These are phyloP conservation scores for Spiromastix sp. DNA, from an alignment of 2,329 filamentous ascomycete species.

Conservation along the genomic window DNA sequence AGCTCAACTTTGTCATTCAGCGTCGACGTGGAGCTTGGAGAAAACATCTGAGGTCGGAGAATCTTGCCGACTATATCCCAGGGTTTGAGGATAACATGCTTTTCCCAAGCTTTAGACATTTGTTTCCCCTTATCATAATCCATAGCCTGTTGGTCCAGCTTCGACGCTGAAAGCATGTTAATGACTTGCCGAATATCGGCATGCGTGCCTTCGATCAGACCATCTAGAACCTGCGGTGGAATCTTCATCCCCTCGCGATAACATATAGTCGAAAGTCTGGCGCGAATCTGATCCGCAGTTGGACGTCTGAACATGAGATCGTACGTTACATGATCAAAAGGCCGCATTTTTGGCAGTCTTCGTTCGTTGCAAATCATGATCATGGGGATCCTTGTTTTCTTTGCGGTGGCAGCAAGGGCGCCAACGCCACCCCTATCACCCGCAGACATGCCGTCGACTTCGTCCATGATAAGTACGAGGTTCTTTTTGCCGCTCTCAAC, in stretches of 20 bases:
- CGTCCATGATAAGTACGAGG: slow-evolving; percentile 94
- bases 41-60: slow-evolving; percentile 76
- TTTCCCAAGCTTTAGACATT: slow-evolving; percentile 98
- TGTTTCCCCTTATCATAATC: slow-evolving; percentile 76
- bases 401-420: slow-evolving; percentile 86
- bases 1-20: slow-evolving; percentile 97
- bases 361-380: slow-evolving; percentile 98
- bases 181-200: slow-evolving; percentile 96
- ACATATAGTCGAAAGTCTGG: slow-evolving; percentile 88
- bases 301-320: slow-evolving; percentile 83
- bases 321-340: slow-evolving; percentile 77
- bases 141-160: slow-evolving; percentile 72
- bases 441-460: slow-evolving; percentile 97
- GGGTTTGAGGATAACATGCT: slow-evolving; percentile 89
- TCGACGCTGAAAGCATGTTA: slow-evolving; percentile 95
- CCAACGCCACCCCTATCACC: slow-evolving; percentile 94
- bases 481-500: slow-evolving; percentile 80
- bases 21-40: slow-evolving; percentile 69
- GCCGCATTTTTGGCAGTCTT: slow-evolving; percentile 90
- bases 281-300: slow-evolving; percentile 81
- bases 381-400: slow-evolving; percentile 86
- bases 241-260: slow-evolving; percentile 85
- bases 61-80: slow-evolving; percentile 98
- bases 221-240: slow-evolving; percentile 72
- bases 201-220: slow-evolving; percentile 87